These are phyloP conservation scores for Carex arenaria DNA, from an alignment of 202 grass and related monocot species.

Conservation along the genomic window DNA sequence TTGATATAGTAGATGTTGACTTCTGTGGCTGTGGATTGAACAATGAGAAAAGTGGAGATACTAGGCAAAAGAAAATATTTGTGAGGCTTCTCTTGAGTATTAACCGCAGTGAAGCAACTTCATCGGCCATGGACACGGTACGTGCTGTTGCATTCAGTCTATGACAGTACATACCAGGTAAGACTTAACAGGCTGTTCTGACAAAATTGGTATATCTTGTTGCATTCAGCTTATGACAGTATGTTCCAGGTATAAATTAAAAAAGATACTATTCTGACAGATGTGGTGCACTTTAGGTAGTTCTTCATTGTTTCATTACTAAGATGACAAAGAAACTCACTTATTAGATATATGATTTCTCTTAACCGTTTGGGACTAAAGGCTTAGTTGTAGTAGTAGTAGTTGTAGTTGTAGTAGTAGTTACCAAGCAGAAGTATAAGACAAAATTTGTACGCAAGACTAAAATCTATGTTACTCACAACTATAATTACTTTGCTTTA, in stretches of 20 bases:
- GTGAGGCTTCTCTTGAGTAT: slow-evolving; percentile 87
- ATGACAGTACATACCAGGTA: neutral
- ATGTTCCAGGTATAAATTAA: neutral
- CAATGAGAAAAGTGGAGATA: slow-evolving; percentile 24
- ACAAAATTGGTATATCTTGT: neutral
- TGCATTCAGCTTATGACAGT: neutral
- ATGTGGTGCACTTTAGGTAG: neutral
- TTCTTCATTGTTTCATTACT: neutral
- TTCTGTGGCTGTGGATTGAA: slow-evolving; percentile 40
- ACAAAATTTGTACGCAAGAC: neutral
- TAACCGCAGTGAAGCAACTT: slow-evolving; percentile 72
- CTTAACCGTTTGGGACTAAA: neutral
- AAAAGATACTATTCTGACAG: neutral
- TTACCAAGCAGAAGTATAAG: neutral
- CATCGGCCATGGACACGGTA: slow-evolving; percentile 80
- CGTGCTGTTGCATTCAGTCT: slow-evolving; percentile 10
- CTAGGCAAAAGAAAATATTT: slow-evolving; percentile 62
- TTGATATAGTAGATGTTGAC: slow-evolving; percentile 56
- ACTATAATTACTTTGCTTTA: neutral
- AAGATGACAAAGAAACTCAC: neutral
- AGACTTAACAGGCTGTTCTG: neutral
- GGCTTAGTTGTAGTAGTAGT: no score
- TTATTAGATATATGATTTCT: neutral
- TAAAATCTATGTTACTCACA: neutral
- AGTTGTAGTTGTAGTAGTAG: no score